Base-by-base conservation (phyloP, 257 asterid species). In the Verbena officinalis region DNA sequence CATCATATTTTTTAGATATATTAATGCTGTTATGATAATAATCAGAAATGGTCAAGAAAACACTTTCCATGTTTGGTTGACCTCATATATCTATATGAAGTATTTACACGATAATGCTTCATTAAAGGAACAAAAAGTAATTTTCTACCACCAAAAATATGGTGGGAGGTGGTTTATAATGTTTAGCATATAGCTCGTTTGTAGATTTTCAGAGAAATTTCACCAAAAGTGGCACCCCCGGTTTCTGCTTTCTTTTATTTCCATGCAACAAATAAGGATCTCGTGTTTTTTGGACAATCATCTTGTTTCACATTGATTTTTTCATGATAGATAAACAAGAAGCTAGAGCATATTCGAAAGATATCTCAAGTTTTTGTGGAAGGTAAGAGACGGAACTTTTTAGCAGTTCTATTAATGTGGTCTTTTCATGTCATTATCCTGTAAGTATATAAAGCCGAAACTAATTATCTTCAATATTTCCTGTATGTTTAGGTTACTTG, bases 311-410 rank as follows among this genome's bases (percentile, higher is more conserved):
- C n/a, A n/a, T n/a, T n/a, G 39, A 5, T 21, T 55, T 51, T 72
- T 44, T 44, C 61, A 3, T 59, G 59, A 58, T 56, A 92, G 98
- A 72, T 71, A 89, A 82, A 76, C 97, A 85, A 83, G 98, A 89
- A 77, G 98, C 97, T 27, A 73, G 78, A 52, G 96, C 92, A 60
- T 73, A 92, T 75, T 73, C 97, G 3, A 92, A 92, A 74, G 86
- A 82, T 38, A 83, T 92, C 69, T 92, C 97, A 56, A 67, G 90
- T 70, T 93, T 87, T 67, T 93, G 98, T 76, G 98, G 96, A 80
- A 89, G 96, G 96, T 91, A 71, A 83, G 81, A 83, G 80, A 56
- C 55, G 4, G 0, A 76, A 55, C 27, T 44, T 55, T 67, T 36
- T 58, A 60, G 21, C 36, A 54, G 21, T 16, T 33, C 50, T 59